Evolutionary conservation across 2,329 filamentous ascomycete genomes (phyloP).

Genomic region (Fusarium xylarioides): DNA sequence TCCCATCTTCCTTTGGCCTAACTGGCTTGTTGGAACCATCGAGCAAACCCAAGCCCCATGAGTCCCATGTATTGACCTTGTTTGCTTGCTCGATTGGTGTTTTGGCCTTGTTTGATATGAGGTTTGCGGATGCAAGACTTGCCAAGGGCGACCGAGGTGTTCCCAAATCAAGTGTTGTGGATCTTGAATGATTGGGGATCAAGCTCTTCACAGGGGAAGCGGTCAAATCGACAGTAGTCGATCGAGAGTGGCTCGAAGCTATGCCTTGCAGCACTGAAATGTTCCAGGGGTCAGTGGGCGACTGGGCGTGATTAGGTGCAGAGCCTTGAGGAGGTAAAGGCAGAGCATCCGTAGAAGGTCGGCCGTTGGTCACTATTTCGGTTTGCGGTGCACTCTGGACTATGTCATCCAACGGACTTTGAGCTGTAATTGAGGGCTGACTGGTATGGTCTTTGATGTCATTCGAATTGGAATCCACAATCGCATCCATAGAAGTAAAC

Average conservation of each 20-base stretch:
- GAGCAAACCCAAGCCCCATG: conserved; percentile 32
- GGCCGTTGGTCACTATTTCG: not conserved
- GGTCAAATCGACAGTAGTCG: conserved; percentile 26
- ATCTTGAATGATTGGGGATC: conserved; percentile 18
- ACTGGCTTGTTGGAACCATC: conserved; percentile 17
- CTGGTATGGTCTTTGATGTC: not conserved
- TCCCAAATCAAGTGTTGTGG: conserved; percentile 28
- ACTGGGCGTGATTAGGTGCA: not conserved
- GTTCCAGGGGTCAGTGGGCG: not conserved
- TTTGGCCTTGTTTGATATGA: conserved; percentile 12
- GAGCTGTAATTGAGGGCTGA: conserved; percentile 16
- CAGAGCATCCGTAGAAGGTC: conserved; percentile 19
- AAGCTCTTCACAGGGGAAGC: conserved; percentile 12
- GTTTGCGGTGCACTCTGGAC: not conserved
- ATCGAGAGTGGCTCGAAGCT: conserved; percentile 25
- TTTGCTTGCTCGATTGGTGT: conserved; percentile 9
- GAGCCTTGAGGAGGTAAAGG: not conserved
- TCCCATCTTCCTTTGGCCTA: conserved; percentile 5
- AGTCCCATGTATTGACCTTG: conserved; percentile 30
- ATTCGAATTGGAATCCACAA: not conserved
- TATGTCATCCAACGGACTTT: conserved; percentile 12
- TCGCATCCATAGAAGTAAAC: conserved; percentile 31
- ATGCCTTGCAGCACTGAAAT: not conserved
- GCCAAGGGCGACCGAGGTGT: conserved; percentile 22
- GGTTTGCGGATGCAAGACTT: conserved; percentile 8